These are phyloP conservation scores for Ramaria rubella DNA, from an alignment of 768 basidiomycete species.

Conservation along the genomic window DNA sequence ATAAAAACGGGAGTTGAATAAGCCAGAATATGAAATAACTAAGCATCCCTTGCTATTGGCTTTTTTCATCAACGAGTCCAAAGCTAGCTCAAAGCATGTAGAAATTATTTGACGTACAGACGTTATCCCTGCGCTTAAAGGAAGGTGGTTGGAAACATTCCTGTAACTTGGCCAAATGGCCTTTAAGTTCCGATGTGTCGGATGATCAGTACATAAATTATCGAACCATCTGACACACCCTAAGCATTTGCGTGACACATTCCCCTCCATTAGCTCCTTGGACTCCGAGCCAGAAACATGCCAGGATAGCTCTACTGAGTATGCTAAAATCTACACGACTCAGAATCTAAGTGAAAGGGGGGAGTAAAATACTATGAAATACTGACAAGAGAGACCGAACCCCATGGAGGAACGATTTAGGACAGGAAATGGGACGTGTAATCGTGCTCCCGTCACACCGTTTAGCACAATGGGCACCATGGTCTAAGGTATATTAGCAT, in stretches of 20 bases:
- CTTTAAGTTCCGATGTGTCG: neutral
- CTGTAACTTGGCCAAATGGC: slow-evolving; percentile 76
- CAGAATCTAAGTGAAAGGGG: neutral
- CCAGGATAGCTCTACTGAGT: slow-evolving; percentile 66
- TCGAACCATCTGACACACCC: neutral
- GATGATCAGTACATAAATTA: neutral
- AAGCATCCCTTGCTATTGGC: slow-evolving; percentile 45
- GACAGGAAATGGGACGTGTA: slow-evolving; percentile 71
- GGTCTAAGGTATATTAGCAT: slow-evolving; percentile 70
- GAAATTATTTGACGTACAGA: slow-evolving; percentile 33
- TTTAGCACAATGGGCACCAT: slow-evolving; percentile 69
- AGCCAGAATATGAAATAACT: slow-evolving; percentile 77
- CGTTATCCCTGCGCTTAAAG: slow-evolving; percentile 53
- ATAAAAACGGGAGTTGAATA: slow-evolving; percentile 67
- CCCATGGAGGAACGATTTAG: slow-evolving; percentile 81
- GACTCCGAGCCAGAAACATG: slow-evolving; percentile 79
- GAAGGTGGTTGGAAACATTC: slow-evolving; percentile 56
- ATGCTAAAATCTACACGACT: slow-evolving; percentile 53
- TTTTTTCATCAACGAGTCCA: neutral
- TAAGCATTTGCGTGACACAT: slow-evolving; percentile 52
- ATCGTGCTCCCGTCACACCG: slow-evolving; percentile 69
- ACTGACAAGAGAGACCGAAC: slow-evolving; percentile 69
- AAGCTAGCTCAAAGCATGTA: neutral
- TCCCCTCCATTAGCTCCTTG: slow-evolving; percentile 58
- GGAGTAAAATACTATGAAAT: neutral